Conservation (phyloP, 352 stramenopile genomes). For the Phytophthora pistaciae region DNA sequence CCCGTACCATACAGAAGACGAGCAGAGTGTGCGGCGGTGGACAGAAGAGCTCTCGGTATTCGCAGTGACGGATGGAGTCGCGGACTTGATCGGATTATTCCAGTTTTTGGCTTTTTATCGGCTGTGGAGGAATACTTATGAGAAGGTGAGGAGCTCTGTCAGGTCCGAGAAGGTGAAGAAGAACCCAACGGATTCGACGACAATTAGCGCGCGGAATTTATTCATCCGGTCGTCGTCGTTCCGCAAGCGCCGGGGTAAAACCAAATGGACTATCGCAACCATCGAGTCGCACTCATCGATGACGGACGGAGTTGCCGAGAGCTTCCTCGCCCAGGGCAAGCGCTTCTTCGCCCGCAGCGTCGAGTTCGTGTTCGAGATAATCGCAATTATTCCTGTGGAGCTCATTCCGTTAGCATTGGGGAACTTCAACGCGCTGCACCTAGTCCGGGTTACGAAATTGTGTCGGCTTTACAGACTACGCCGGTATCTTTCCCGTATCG, state of each 20-base stretch:
- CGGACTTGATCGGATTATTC: constrained; percentile 49
- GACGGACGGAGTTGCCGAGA: constrained; percentile 2
- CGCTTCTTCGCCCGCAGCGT: constrained; percentile 30
- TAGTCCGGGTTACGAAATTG: constrained; percentile 70
- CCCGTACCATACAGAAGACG: background rate
- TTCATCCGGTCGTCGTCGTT: constrained; percentile 5
- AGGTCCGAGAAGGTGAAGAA: constrained; percentile 61
- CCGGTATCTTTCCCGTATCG: constrained; percentile 46
- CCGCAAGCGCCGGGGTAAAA: constrained; percentile 11
- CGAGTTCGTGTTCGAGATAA: constrained; percentile 55
- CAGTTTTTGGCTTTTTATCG: constrained; percentile 56
- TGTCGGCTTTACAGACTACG: constrained; percentile 57
- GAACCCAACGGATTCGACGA: constrained; percentile 35
- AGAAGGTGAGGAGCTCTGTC: constrained; percentile 43
- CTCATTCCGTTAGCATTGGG: constrained; percentile 39
- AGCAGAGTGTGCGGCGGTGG: constrained; percentile 28
- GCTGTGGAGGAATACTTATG: constrained; percentile 45
- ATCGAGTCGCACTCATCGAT: constrained; percentile 30
- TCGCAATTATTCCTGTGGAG: constrained; percentile 63
- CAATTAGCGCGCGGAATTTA: constrained; percentile 21
- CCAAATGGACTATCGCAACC: constrained; percentile 59
- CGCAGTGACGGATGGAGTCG: constrained; percentile 44
- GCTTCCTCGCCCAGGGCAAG: constrained; percentile 2
- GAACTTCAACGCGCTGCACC: constrained; percentile 60
- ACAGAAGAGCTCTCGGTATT: constrained; percentile 53